A percentile compares a stretch with the other conserved stretches of the same genome.
phyloP scores from a whole-genome alignment of 148 eudicot species.

The Selenicereus undatus region DNA sequence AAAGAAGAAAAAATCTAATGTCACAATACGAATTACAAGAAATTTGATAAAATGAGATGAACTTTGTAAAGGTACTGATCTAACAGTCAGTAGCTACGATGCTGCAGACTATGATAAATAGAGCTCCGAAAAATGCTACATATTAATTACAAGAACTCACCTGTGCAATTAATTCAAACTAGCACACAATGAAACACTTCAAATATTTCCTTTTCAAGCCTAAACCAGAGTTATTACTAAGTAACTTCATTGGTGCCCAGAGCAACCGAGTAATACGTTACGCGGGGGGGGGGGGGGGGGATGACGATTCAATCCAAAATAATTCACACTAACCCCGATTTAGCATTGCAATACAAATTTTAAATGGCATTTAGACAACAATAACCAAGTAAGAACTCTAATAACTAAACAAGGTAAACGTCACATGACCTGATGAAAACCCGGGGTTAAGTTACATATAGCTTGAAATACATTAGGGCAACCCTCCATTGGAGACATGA shows the following conservation, averaged over 20 bases:
- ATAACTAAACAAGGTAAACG: background rate
- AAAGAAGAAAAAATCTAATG: background rate
- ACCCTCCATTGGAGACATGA: constrained; percentile 74
- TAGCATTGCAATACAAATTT: constrained; percentile 4
- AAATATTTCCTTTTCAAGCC: constrained; percentile 4
- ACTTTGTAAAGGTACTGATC: background rate
- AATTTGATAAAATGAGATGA: background rate
- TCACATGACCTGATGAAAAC: constrained; percentile 51
- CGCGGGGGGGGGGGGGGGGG: too few species aligned
- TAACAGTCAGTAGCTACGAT: background rate
- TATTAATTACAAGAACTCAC: background rate
- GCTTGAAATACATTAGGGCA: constrained; percentile 60
- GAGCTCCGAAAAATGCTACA: background rate
- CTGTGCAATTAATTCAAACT: background rate
- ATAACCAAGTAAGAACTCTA: background rate
- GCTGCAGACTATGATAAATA: background rate
- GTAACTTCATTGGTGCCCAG: background rate
- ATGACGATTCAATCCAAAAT: too few species aligned
- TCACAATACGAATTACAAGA: background rate
- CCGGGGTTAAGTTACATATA: constrained; percentile 57
- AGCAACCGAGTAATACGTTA: background rate
- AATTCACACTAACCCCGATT: background rate
- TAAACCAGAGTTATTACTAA: background rate
- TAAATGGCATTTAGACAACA: background rate
- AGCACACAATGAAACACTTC: background rate